phyloP scores from a whole-genome alignment of 2,329 filamentous ascomycete genomes.

The Pyricularia grisea region DNA sequence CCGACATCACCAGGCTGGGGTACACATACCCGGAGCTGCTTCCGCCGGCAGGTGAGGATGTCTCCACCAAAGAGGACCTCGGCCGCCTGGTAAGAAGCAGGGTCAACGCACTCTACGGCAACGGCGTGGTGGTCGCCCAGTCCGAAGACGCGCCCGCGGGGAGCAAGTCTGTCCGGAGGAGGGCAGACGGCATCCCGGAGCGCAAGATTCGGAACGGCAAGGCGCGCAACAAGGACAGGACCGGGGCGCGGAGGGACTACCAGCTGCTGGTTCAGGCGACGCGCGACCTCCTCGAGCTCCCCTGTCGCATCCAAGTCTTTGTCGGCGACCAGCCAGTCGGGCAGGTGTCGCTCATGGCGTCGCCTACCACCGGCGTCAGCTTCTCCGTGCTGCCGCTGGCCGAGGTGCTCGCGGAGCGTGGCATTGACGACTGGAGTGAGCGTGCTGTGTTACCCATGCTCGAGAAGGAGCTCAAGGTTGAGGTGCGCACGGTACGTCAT shows the following conservation, averaged over 20 bases:
- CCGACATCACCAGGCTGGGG: conserved; percentile 22
- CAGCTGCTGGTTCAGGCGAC: conserved; percentile 26
- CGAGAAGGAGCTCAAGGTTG: conserved; percentile 11
- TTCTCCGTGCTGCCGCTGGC: conserved; percentile 23
- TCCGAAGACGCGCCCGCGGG: not conserved
- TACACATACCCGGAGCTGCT: conserved; percentile 30
- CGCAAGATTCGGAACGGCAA: not conserved
- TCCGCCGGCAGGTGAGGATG: conserved; percentile 27
- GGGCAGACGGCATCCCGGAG: not conserved
- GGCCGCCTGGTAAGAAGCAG: conserved; percentile 52
- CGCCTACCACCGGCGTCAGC: conserved; percentile 23
- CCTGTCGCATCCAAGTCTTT: conserved; percentile 25
- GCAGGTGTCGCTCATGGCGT: conserved; percentile 23
- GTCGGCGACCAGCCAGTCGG: conserved; percentile 19
- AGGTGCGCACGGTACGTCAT: conserved; percentile 15
- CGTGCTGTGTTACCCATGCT: conserved; percentile 24
- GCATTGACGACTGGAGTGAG: not conserved
- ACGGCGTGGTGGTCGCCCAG: not conserved
- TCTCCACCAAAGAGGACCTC: conserved; percentile 40
- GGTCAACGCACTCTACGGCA: conserved; percentile 42
- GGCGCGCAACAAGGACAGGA: not conserved
- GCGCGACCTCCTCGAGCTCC: conserved; percentile 25
- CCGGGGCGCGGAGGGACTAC: conserved; percentile 17
- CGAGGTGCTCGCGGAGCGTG: conserved; percentile 6
- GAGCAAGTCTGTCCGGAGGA: not conserved